Conservation (phyloP, 306 rosid species). For the Malus fusca region DNA sequence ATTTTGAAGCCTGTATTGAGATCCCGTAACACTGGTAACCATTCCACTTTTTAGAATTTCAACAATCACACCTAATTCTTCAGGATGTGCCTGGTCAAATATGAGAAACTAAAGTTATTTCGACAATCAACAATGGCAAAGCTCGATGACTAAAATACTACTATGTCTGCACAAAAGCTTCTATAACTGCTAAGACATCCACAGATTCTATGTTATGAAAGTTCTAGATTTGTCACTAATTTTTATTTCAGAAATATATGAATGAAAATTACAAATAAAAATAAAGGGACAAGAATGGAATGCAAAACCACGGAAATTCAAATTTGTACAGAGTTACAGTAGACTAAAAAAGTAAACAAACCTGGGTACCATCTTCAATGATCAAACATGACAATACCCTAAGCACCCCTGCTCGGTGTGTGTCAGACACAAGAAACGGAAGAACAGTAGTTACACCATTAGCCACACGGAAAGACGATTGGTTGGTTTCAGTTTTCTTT, state of each 20-base stretch:
- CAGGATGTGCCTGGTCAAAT: constrained; percentile 77
- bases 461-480: constrained; percentile 77
- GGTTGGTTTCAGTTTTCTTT: constrained; percentile 90
- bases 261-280: neutral
- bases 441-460: constrained; percentile 70
- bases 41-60: constrained; percentile 96
- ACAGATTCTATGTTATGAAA: neutral
- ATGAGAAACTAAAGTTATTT: constrained; percentile 17
- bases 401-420: constrained; percentile 86
- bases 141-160: neutral
- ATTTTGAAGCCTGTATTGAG: constrained; percentile 68
- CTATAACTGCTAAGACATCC: neutral
- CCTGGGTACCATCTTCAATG: constrained; percentile 89
- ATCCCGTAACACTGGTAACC: constrained; percentile 75
- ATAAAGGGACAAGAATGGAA: neutral
- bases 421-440: constrained; percentile 77
- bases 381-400: constrained; percentile 81
- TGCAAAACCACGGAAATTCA: neutral
- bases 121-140: constrained; percentile 12
- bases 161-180: neutral
- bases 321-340: neutral
- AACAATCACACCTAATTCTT: constrained; percentile 79
- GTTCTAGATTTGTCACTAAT: neutral
- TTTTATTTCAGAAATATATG: neutral
- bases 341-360: constrained; percentile 21